A percentile compares a stretch with the other conserved stretches of the same genome.
phyloP scores from a whole-genome alignment of 208 protist species.

The Vickermania spadyakhi region DNA sequence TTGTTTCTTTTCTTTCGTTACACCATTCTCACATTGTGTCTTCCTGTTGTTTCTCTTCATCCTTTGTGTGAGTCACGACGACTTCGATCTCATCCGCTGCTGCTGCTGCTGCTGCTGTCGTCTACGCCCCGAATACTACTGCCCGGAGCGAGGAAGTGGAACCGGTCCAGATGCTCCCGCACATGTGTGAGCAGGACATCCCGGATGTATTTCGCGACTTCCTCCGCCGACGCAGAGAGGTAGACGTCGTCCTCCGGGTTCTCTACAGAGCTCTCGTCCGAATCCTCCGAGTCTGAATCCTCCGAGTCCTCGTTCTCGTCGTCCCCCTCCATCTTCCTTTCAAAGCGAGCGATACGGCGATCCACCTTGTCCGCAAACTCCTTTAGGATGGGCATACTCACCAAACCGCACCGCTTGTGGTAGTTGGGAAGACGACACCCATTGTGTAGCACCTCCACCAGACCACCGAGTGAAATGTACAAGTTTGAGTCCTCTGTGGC shows the following conservation, averaged over 20 bases:
- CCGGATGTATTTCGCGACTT: neutral
- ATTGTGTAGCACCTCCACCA: neutral
- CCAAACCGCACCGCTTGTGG: neutral
- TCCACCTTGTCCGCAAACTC: neutral
- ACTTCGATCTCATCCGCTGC: too few species aligned
- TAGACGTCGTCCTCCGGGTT: neutral
- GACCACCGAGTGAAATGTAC: constrained; percentile 6
- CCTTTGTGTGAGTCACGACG: too few species aligned
- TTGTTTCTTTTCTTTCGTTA: neutral
- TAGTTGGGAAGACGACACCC: neutral
- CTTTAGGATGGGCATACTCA: neutral
- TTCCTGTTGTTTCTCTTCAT: too few species aligned
- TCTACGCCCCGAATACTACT: too few species aligned
- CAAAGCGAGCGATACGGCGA: neutral
- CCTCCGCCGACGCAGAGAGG: neutral
- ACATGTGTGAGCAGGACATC: neutral
- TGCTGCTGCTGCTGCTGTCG: too few species aligned
- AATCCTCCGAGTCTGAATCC: neutral
- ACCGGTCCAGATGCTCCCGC: too few species aligned
- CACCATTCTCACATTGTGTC: too few species aligned
- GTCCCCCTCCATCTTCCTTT: neutral
- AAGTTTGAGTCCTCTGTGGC: constrained; percentile 43
- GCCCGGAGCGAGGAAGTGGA: too few species aligned
- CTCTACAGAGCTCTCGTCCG: neutral
- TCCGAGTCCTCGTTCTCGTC: neutral